Evolutionary conservation across 441 rosid species (phyloP).

Genomic region (Codiaeum variegatum): DNA sequence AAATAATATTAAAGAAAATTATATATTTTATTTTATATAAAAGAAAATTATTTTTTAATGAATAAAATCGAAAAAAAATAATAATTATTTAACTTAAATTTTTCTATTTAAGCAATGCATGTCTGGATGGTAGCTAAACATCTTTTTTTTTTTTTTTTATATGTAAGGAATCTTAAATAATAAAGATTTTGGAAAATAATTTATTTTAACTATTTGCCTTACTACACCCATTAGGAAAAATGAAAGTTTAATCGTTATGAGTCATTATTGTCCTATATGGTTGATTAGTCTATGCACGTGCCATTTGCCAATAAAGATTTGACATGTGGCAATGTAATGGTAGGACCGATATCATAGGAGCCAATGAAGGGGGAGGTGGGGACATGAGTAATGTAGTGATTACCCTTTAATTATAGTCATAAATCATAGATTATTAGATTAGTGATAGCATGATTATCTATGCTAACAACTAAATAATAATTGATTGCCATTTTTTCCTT

Average conservation of each 20-base stretch:
- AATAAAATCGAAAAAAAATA: too few relatives aligned
- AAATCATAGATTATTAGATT: constrained; percentile 16
- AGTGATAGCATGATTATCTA: constrained; percentile 25
- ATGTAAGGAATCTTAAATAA: too few relatives aligned
- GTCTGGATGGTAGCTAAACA: too few relatives aligned
- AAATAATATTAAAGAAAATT: too few relatives aligned
- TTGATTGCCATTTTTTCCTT: constrained; percentile 22
- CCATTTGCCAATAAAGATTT: constrained; percentile 20
- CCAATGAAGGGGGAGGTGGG: constrained; percentile 41
- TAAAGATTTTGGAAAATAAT: too few relatives aligned
- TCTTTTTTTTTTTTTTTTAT: too few relatives aligned
- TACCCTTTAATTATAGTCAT: constrained; percentile 14
- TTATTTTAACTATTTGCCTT: too few relatives aligned
- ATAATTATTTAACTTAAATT: too few relatives aligned
- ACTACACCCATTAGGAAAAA: too few relatives aligned
- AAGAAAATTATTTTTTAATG: too few relatives aligned
- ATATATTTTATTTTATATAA: too few relatives aligned
- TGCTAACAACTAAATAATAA: constrained; percentile 16
- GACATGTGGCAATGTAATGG: constrained; percentile 18
- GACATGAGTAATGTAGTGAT: constrained; percentile 20
- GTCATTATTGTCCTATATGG: constrained; percentile 15
- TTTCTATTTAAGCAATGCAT: too few relatives aligned
- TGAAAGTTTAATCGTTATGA: neutral
- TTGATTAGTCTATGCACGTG: constrained; percentile 32
- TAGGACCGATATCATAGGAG: constrained; percentile 24